A percentile compares a stretch with the other conserved stretches of the same genome.
phyloP scores from a whole-genome alignment of 345 rosid species.

The Cochlearia excelsa region DNA sequence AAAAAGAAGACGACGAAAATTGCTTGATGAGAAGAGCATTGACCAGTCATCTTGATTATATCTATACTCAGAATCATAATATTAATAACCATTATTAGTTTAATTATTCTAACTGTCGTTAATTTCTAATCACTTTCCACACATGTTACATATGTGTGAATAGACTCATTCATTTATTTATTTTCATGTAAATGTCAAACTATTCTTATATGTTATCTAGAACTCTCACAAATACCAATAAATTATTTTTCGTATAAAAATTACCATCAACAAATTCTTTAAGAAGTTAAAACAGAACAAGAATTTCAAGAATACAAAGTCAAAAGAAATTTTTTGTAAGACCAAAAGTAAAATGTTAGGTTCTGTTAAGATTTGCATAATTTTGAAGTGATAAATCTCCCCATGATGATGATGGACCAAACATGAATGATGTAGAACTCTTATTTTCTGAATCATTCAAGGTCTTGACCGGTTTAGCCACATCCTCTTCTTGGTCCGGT shows the following conservation, averaged over 20 bases:
- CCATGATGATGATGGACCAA: slow-evolving; percentile 29
- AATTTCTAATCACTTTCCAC: background rate
- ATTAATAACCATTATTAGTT: slow-evolving; percentile 7
- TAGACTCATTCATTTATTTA: slow-evolving; percentile 14
- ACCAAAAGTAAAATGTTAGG: slow-evolving; percentile 2
- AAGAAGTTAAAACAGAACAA: background rate
- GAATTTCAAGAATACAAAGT: background rate
- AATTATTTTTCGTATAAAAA: too few species aligned
- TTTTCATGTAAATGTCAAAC: background rate
- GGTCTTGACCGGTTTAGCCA: slow-evolving; percentile 22
- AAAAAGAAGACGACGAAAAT: slow-evolving; percentile 49
- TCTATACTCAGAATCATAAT: slow-evolving; percentile 36
- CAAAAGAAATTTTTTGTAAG: background rate
- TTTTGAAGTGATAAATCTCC: slow-evolving; percentile 27
- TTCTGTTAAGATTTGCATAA: slow-evolving; percentile 15
- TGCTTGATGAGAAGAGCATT: slow-evolving; percentile 54
- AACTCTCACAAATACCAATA: too few species aligned
- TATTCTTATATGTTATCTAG: background rate
- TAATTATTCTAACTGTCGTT: background rate
- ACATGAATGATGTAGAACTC: slow-evolving; percentile 22
- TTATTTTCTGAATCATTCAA: slow-evolving; percentile 2
- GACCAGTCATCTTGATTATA: slow-evolving; percentile 56
- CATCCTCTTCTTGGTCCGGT: slow-evolving; percentile 16
- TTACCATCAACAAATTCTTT: background rate
- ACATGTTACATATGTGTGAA: slow-evolving; percentile 18